Conservation (phyloP, 495 filamentous ascomycete species). For the Lophiostoma macrostomum region DNA sequence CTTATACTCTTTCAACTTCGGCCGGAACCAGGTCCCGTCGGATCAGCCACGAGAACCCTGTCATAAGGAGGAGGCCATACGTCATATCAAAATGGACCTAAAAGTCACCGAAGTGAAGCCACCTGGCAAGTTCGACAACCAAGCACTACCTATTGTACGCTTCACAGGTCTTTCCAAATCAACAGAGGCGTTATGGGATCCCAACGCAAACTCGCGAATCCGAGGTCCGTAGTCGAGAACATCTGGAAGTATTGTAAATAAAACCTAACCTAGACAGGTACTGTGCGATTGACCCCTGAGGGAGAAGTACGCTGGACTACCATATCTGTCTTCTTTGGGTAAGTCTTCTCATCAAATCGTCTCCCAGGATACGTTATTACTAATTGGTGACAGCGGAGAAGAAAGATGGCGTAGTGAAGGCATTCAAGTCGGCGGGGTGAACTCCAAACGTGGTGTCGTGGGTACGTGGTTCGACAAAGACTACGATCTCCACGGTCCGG, state of each 20-base stretch:
- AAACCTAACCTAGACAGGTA: slow-evolving; percentile 41
- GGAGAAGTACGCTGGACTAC: slow-evolving; percentile 68
- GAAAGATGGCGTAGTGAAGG: slow-evolving; percentile 66
- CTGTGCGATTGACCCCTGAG: slow-evolving; percentile 55
- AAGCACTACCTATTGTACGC: slow-evolving; percentile 54
- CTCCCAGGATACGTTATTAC: neutral
- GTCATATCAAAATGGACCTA: slow-evolving; percentile 63
- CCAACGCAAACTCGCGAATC: slow-evolving; percentile 56
- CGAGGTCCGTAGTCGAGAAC: slow-evolving; percentile 36
- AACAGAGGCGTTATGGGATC: slow-evolving; percentile 56
- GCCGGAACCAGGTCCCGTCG: slow-evolving; percentile 23
- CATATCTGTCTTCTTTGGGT: slow-evolving; percentile 56
- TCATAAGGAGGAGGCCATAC: slow-evolving; percentile 55
- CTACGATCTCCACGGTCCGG: slow-evolving; percentile 57
- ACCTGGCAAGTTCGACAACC: slow-evolving; percentile 50
- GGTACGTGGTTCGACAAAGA: slow-evolving; percentile 71
- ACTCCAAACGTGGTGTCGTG: slow-evolving; percentile 56
- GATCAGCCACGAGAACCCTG: slow-evolving; percentile 50
- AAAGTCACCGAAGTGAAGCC: slow-evolving; percentile 51
- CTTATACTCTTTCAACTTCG: slow-evolving; percentile 60
- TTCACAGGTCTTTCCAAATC: slow-evolving; percentile 56
- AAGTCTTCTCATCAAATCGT: neutral
- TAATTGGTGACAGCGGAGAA: slow-evolving; percentile 35
- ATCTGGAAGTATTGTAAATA: neutral
- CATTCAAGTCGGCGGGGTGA: slow-evolving; percentile 59